A percentile compares a stretch with the other conserved stretches of the same genome.
These are phyloP conservation scores for Priceomyces melissophilus DNA, from an alignment of 805 yeast species.

Conservation along the genomic window DNA sequence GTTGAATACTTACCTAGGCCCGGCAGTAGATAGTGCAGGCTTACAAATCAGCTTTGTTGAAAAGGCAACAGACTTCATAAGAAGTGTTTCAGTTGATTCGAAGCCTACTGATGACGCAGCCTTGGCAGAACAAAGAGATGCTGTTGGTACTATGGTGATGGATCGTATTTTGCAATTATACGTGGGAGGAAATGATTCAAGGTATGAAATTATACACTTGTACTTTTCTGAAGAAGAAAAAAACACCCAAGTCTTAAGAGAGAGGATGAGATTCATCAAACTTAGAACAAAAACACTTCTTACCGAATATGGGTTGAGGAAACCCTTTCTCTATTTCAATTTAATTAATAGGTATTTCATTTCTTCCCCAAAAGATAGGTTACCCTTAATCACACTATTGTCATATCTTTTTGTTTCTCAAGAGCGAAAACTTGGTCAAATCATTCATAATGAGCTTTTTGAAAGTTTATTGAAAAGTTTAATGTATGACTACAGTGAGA, in stretches of 20 bases:
- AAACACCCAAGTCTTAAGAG: conserved; percentile 38
- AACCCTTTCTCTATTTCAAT: conserved; percentile 34
- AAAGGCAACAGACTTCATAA: conserved; percentile 26
- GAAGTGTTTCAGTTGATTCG: conserved; percentile 14
- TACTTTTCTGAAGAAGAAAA: conserved; percentile 12
- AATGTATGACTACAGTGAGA: conserved; percentile 39
- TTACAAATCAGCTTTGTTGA: conserved; percentile 35
- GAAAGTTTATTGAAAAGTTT: conserved; percentile 35
- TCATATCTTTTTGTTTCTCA: conserved; percentile 26
- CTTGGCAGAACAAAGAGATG: conserved; percentile 16
- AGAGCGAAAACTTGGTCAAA: conserved; percentile 22
- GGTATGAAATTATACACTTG: conserved; percentile 16
- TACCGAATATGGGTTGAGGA: conserved; percentile 37
- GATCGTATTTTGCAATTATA: conserved; percentile 22
- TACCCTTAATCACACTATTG: conserved; percentile 37
- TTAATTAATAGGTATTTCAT: conserved; percentile 34
- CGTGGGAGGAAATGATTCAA: conserved; percentile 16
- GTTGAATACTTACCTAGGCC: conserved; percentile 45
- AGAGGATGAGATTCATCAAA: conserved; percentile 47
- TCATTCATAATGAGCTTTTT: conserved; percentile 35
- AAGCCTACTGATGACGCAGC: conserved; percentile 18
- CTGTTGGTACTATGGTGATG: conserved; percentile 19
- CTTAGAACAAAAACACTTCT: conserved; percentile 42
- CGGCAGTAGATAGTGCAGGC: conserved; percentile 61
- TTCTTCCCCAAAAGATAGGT: conserved; percentile 26